These are phyloP conservation scores for Suhomyces guaymorum DNA, from an alignment of 1,139 yeast genomes.

Conservation along the genomic window DNA sequence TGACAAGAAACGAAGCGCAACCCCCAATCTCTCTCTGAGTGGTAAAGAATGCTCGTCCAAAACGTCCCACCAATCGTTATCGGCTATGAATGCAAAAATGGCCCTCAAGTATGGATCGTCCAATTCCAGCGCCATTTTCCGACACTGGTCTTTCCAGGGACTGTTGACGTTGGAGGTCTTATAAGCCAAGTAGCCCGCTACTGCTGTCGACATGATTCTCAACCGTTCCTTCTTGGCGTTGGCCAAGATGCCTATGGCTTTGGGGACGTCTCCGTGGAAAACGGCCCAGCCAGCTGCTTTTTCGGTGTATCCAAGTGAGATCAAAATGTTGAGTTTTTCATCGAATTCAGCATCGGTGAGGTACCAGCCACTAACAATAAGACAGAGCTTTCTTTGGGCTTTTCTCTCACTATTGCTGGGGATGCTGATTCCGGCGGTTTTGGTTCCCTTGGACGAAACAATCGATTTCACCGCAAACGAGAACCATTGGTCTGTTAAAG, in stretches of 20 bases:
- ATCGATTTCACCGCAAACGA: conserved; percentile 46
- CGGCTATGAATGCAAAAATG: conserved; percentile 90
- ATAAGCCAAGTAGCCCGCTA: conserved; percentile 88
- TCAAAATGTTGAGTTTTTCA: conserved; percentile 59
- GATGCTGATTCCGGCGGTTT: conserved; percentile 48
- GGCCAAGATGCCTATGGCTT: conserved; percentile 73
- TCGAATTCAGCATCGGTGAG: conserved; percentile 77
- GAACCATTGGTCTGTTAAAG: conserved; percentile 45
- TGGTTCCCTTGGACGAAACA: conserved; percentile 44
- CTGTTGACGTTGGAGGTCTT: conserved; percentile 62
- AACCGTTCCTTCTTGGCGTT: conserved; percentile 61
- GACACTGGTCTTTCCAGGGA: conserved; percentile 92
- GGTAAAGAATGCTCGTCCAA: conserved; percentile 89
- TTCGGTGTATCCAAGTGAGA: conserved; percentile 63
- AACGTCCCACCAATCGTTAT: conserved; percentile 96
- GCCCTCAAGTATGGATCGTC: conserved; percentile 90
- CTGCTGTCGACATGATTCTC: conserved; percentile 85
- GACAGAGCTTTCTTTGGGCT: conserved; percentile 71
- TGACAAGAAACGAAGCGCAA: conserved; percentile 80
- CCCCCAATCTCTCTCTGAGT: conserved; percentile 82
- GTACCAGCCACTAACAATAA: conserved; percentile 92
- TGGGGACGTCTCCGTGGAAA: conserved; percentile 82
- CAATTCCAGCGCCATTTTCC: conserved; percentile 80
- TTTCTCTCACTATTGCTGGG: conserved; percentile 53
- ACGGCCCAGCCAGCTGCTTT: conserved; percentile 99